These are phyloP conservation scores for Lachnellula subtilissima DNA, from an alignment of 2,329 filamentous ascomycete species.

Conservation along the genomic window DNA sequence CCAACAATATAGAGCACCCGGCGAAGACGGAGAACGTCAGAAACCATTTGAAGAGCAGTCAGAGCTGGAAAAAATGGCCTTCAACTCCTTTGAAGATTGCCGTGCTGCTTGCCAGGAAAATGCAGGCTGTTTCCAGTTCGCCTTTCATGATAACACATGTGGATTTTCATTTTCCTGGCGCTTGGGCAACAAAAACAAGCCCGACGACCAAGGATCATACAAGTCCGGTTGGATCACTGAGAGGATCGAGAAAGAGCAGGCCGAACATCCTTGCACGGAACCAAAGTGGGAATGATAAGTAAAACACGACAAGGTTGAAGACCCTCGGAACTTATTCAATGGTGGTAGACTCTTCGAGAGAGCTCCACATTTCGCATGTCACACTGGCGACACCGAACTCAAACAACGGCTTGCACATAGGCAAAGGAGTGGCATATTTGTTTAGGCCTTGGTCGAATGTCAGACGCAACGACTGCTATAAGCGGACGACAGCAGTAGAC, in stretches of 20 bases:
- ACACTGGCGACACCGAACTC: too few relatives aligned
- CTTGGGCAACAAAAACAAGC: neutral
- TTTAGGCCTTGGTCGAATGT: too few relatives aligned
- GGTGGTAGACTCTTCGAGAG: too few relatives aligned
- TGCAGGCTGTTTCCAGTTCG: slow-evolving; percentile 32
- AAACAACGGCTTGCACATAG: too few relatives aligned
- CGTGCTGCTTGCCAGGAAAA: slow-evolving; percentile 41
- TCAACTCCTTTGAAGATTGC: slow-evolving; percentile 40
- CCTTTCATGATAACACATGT: slow-evolving; percentile 19
- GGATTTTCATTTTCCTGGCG: slow-evolving; percentile 1
- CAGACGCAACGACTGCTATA: too few relatives aligned
- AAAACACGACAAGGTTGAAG: too few relatives aligned
- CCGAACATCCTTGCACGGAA: neutral
- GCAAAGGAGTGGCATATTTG: too few relatives aligned
- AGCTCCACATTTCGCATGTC: too few relatives aligned
- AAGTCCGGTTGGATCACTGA: neutral
- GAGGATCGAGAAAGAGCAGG: neutral
- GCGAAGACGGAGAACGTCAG: slow-evolving; percentile 33
- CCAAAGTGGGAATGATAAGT: neutral
- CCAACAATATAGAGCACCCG: slow-evolving; percentile 35
- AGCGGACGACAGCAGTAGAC: too few relatives aligned
- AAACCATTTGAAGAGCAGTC: slow-evolving; percentile 35
- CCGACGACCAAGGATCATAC: neutral
- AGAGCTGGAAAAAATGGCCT: slow-evolving; percentile 40
- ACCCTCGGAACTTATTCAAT: too few relatives aligned